Conservation (phyloP, 2,329 filamentous ascomycete genomes). For the Nigrospora osmanthi region DNA sequence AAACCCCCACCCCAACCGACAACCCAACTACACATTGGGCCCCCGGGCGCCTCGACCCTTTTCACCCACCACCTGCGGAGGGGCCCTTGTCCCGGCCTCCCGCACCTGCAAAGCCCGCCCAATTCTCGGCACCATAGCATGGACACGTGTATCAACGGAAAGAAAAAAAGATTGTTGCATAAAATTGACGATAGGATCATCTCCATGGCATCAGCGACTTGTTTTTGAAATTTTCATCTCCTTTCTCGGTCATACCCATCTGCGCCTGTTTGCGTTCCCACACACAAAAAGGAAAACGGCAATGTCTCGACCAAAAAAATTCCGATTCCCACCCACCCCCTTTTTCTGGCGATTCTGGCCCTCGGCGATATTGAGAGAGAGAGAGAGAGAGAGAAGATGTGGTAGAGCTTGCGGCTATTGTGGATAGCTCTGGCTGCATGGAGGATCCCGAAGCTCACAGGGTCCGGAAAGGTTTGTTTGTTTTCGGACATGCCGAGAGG, state of each 20-base stretch:
- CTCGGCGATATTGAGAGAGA: background rate
- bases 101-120: background rate
- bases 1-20: no score
- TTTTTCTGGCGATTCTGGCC: background rate
- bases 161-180: slow-evolving; percentile 36
- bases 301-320: slow-evolving; percentile 20
- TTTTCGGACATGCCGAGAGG: no score
- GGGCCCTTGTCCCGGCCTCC: slow-evolving; percentile 5
- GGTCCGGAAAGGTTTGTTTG: no score
- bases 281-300: slow-evolving; percentile 16
- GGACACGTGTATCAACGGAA: slow-evolving; percentile 29
- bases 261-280: slow-evolving; percentile 14
- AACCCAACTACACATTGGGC: no score
- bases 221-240: slow-evolving; percentile 22
- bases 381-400: background rate
- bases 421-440: no score
- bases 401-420: no score
- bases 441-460: no score
- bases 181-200: slow-evolving; percentile 33
- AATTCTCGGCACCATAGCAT: slow-evolving; percentile 11
- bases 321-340: slow-evolving; percentile 13
- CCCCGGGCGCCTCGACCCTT: no score
- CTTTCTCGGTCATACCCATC: slow-evolving; percentile 24
- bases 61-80: background rate
- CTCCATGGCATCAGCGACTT: slow-evolving; percentile 40